phyloP scores from a whole-genome alignment of 345 rosid genomes.

The Populus tremula region DNA sequence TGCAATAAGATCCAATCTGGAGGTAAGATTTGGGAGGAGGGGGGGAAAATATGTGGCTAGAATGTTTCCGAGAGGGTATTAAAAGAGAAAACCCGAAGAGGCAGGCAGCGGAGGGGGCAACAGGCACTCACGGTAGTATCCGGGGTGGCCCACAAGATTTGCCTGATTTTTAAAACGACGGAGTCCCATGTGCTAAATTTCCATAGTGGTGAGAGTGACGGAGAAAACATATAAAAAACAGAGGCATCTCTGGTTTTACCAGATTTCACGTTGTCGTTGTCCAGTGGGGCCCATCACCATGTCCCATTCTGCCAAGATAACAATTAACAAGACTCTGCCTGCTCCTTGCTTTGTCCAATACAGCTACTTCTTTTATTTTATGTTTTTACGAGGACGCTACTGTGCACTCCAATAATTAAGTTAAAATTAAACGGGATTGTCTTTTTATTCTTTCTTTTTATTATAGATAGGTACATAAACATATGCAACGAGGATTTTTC shows the following conservation, averaged over 20 bases:
- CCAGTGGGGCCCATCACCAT: background rate
- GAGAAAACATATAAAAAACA: background rate
- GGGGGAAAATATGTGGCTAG: background rate
- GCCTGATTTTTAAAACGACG: background rate
- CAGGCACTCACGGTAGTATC: background rate
- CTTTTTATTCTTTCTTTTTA: too few species aligned
- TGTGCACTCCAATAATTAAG: too few species aligned
- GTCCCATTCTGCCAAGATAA: too few species aligned
- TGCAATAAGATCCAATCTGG: background rate
- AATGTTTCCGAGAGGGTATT: background rate
- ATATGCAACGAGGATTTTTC: too few species aligned
- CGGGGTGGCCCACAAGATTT: background rate
- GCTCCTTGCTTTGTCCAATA: too few species aligned
- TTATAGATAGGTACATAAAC: too few species aligned
- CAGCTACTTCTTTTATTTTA: too few species aligned
- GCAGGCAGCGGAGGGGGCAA: background rate
- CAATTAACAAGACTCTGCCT: too few species aligned
- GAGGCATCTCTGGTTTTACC: background rate
- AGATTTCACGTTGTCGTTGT: background rate
- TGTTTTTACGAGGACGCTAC: too few species aligned
- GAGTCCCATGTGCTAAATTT: background rate
- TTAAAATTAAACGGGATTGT: too few species aligned
- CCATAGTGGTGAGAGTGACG: background rate
- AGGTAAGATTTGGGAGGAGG: background rate
- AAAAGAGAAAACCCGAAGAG: too few species aligned